Evolutionary conservation across 2,329 filamentous ascomycete genomes (phyloP).

Genomic region (Gaeumannomyces tritici): DNA sequence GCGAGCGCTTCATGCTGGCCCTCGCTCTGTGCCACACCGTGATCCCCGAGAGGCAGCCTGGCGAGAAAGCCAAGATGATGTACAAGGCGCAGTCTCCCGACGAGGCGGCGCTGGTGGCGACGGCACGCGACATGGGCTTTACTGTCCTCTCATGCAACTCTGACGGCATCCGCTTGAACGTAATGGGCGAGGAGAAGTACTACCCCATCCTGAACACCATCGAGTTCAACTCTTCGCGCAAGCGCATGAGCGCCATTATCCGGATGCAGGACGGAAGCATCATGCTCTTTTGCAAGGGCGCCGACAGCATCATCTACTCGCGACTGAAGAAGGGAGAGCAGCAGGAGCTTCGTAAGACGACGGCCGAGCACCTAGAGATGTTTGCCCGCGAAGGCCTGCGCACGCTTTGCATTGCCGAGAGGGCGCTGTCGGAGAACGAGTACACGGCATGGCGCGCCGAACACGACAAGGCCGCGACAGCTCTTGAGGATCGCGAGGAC

Average conservation of each 20-base stretch:
- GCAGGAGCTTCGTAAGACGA: constrained; percentile 68
- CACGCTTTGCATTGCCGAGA: constrained; percentile 87
- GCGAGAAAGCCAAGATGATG: constrained; percentile 81
- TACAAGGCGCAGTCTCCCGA: constrained; percentile 98
- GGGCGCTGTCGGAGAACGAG: constrained; percentile 69
- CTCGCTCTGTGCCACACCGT: constrained; percentile 95
- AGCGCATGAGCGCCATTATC: constrained; percentile 96
- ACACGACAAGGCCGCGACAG: constrained; percentile 77
- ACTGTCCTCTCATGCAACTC: constrained; percentile 74
- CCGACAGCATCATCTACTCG: constrained; percentile 94
- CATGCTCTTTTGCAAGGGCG: constrained; percentile 91
- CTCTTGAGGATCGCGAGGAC: constrained; percentile 80
- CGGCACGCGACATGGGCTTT: constrained; percentile 90
- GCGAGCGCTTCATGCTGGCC: constrained; percentile 86
- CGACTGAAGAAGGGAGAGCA: constrained; percentile 80
- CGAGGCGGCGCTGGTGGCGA: constrained; percentile 87
- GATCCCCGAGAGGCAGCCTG: constrained; percentile 79
- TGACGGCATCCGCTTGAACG: constrained; percentile 76
- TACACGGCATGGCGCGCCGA: constrained; percentile 78
- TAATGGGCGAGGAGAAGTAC: constrained; percentile 74
- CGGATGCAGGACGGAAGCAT: constrained; percentile 88
- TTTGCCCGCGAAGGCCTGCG: constrained; percentile 92
- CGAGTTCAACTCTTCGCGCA: constrained; percentile 94
- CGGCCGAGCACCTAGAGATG: constrained; percentile 91
- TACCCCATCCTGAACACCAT: constrained; percentile 90